A percentile compares a stretch with the other conserved stretches of the same genome.
Conservation (phyloP, 2,329 filamentous ascomycete species). For the Leptographium wingfieldii region DNA sequence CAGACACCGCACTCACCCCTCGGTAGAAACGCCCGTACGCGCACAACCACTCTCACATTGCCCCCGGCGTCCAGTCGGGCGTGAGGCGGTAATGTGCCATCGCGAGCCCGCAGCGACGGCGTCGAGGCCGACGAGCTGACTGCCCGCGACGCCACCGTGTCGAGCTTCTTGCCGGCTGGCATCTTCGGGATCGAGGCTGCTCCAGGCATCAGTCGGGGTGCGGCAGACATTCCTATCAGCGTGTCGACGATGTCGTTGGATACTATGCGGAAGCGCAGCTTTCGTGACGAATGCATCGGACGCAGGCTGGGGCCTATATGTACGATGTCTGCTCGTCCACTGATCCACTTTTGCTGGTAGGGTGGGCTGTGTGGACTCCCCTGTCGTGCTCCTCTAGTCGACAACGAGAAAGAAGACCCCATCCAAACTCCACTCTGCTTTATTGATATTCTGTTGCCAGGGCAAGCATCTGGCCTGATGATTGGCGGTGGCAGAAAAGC, state of each 20-base stretch:
- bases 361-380: neutral
- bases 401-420: neutral
- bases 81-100: conserved; percentile 48
- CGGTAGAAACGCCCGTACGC: conserved; percentile 66
- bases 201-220: conserved; percentile 32
- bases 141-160: conserved; percentile 15
- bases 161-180: conserved; percentile 13
- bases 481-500: neutral
- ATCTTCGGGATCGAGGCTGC: conserved; percentile 18
- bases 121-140: conserved; percentile 61
- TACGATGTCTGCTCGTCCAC: neutral
- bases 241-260: conserved; percentile 18
- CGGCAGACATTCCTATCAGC: conserved; percentile 26
- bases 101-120: conserved; percentile 61
- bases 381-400: neutral
- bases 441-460: conserved; percentile 2
- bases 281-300: conserved; percentile 16
- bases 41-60: conserved; percentile 72
- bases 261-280: conserved; percentile 15
- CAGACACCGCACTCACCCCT: conserved; percentile 43
- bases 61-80: conserved; percentile 50
- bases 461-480: neutral
- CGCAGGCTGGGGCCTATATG: neutral
- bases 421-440: neutral
- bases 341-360: neutral